Evolutionary conservation across 305 asterid species (phyloP).

Genomic region (Solanum hybrid): DNA sequence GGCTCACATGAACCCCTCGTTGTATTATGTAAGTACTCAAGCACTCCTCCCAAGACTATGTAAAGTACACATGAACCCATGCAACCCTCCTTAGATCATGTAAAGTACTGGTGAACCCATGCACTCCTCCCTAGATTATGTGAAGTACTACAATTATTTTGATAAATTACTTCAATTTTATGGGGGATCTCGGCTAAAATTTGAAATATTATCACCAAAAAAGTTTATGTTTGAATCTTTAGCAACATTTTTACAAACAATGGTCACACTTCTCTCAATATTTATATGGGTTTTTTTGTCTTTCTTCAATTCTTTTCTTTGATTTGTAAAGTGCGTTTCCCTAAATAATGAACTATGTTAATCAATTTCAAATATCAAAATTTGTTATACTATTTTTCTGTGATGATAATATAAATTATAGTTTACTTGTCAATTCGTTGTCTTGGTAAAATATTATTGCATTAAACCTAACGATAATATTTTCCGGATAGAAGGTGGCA

Average conservation of each 20-base stretch:
- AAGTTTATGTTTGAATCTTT: background rate
- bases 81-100: background rate
- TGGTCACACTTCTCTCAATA: background rate
- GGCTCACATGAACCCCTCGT: background rate
- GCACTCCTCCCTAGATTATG: background rate
- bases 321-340: background rate
- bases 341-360: background rate
- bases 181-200: background rate
- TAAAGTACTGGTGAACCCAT: background rate
- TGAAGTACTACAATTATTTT: background rate
- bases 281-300: background rate
- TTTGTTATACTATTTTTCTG: background rate
- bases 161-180: background rate
- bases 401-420: background rate
- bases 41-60: background rate
- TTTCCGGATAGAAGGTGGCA: background rate
- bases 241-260: background rate
- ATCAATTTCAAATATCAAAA: background rate
- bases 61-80: background rate
- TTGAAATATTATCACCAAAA: background rate
- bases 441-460: background rate
- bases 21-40: background rate
- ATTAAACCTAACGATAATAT: background rate
- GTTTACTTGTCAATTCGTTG: background rate
- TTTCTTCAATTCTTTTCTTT: background rate